Evolutionary conservation across 2,329 filamentous ascomycete genomes (phyloP), one percentile per base, ranked within the genome.

Genomic region (Neoascochyta sp.): DNA sequence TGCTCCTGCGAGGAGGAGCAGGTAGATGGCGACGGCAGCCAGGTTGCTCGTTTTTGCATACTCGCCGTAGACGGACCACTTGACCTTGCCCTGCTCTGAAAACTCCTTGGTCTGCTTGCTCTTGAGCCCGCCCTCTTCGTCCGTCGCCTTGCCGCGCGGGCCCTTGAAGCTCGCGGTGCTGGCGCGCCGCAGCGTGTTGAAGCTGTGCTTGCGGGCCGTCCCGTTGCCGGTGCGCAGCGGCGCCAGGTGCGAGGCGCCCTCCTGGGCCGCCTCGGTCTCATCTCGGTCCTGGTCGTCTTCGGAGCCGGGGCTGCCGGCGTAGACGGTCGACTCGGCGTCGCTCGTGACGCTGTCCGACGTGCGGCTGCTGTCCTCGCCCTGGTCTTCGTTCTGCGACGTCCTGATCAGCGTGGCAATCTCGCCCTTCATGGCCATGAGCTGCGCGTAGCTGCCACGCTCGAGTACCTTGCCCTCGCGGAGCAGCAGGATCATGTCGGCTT

Each of bases 41-140:
- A 95, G 65, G 60, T 96, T 95, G 70, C 86, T 95, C 36, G 87
- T 87, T 66, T 87, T 95, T 34, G 92, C 93, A 54, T 98, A 98
- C 65, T 95, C 89, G 11, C 73, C 71, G 57, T 98, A 98, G 16
- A 98, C 90, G 44, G 81, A 76, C 89, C 92, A 96, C 64, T 95
- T 96, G 49, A 98, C 92, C 62, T 96, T 95, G 54, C 92, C 92
- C 66, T 98, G 88, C 62, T 98, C 88, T 2, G 79, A 76, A 46
- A 83, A 83, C 62, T 98, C 92, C 65, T 95, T 93, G 34, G 73
- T 75, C 63, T 95, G 89, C 57, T 81, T 86, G 24, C 84, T 88
- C 66, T 86, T 90, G 52, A 82, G 70, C 31, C 60, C 74, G 3
- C 76, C 78, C 64, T 90, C 86, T 51, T 96, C 88, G 48, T 96